Base-by-base conservation (phyloP, 106 monocot species). In the Apostasia ramifera region DNA sequence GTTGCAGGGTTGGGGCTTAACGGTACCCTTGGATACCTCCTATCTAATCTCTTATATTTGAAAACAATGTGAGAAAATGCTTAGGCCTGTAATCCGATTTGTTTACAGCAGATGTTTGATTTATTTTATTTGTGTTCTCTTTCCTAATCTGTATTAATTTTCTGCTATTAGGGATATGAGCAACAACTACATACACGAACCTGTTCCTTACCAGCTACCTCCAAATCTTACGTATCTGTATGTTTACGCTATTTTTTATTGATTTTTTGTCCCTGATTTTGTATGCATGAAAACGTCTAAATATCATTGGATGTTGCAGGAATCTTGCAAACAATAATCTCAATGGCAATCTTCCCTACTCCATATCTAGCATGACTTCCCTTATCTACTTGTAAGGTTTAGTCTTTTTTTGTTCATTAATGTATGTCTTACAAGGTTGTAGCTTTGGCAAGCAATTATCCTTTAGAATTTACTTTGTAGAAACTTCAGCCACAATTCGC, bases 161-260 rank as follows among this genome's bases (percentile, higher is more conserved):
- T 71, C 5, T 26, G 26, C 56, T 70, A 7, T 48, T 49, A 94
- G 94, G 85, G 94, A 94, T 80, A 2, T 94, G 64, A 91, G 94
- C 84, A 78, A 76, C 74, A 94, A 94, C 74, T 63, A 81, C 70
- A 85, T 94, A 78, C 81, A 80, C 60, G 88, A 86, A 9, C 61
- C 67, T 12, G 75, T 94, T 37, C 91, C 94, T 8, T 94, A 91
- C 72, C 94, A 94, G 61, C 59, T 94, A 52, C 94, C 94, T 5
- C 85, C 88, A 59, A 94, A 94, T 78, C 80, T 94, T 41, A 85
- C 81, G 45, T 76, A 85, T 51, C 47, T 94, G 91, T 94, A 94
- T 71, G 76, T 56, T 42, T 66, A 66, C 41, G 69, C 8, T 51
- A 59, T 44, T 39, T 39, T 6, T 54, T 40, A n/a, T 61, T 61